Evolutionary conservation across 1,284 basidiomycete species (phyloP), one percentile per base, ranked within the genome.

Genomic region (Ceratobasidium sp.): DNA sequence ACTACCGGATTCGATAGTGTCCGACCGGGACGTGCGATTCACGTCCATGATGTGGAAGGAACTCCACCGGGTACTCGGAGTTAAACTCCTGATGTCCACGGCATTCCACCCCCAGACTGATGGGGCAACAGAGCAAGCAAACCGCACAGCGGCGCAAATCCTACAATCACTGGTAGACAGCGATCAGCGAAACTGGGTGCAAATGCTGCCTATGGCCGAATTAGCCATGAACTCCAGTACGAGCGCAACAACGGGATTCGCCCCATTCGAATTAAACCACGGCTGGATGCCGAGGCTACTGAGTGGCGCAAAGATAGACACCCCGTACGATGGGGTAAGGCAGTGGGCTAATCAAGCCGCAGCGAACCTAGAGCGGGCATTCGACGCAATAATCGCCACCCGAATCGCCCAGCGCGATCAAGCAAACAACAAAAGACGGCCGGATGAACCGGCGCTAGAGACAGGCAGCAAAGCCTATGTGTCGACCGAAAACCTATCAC

Each of bases 81-180:
- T 84, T 9, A 82, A 86, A 60, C 80, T 88, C 0, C 79, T 81
- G 3, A 85, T 90, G 85, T 89, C 86, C 0, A 86, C 86, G 2
- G 81, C 86, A 0, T 89, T 85, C 69, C 88, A 89, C 76, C 88
- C 88, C 0, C 82, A 89, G 77, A 86, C 85, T 0, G 87, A 89
- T 78, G 86, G 87, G 0, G 79, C 83, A 0, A 87, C 86, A 0
- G 79, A 80, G 53, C 81, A 84, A 0, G 85, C 85, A 0, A 88
- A 87, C 77, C 79, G 83, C 0, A 87, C 60, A 18, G 60, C n/a
- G 9, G 28, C 81, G 0, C 86, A 87, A 61, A 87, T 87, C 84
- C 73, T 88, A 2, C 72, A 86, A 0, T 82, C 85, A 58, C 85
- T 83, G 40, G 81, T 88, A 0, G 23, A 23, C 0, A 77, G 80